Base-by-base conservation (phyloP, 805 yeast genomes). In the Pichia pseudocactophila region DNA sequence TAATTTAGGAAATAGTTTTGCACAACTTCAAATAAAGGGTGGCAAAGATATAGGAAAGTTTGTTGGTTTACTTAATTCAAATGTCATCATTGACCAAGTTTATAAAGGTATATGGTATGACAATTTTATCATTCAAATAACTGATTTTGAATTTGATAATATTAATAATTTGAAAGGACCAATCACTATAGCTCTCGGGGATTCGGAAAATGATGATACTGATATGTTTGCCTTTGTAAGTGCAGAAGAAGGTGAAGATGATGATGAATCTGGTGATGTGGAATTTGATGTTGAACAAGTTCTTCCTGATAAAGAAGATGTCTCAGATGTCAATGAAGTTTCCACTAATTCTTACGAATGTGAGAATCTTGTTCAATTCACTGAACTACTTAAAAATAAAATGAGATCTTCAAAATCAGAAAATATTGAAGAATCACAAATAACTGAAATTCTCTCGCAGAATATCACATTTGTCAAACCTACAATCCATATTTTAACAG, bases 401-500 rank as follows among this genome's bases (percentile, higher is more conserved):
- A 30, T 52, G 16, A 56, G 58, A 13, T 52, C 56, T 10, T 58
- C 55, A 20, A 54, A 56, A 4, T n/a, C 13, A 49, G 54, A 41
- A 38, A 54, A 30, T 58, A 34, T n/a, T 3, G 37, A 36, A 15
- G 43, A 40, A 13, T 28, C 32, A n/a, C 22, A 25, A 22, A 65
- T 47, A 68, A 68, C 45, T 59, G 33, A 51, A 17, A 46, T 63
- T 15, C 44, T 63, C 18, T 47, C 51, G 10, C 59, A 57, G 38
- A 61, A 63, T 42, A 43, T 39, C 20, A 39, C 70, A 18, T 78
- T 76, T 49, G 74, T 75, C 38, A 66, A 73, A 57, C 62, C 70
- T 12, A 73, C 84, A 0, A 70, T 82, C 34, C 70, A 73, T 48
- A 63, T 76, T 39, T 62, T 84, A 33, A 72, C 69, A 25, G 67